Base-by-base conservation (phyloP, 2,329 filamentous ascomycete species). In the Sarocladium oryzae region DNA sequence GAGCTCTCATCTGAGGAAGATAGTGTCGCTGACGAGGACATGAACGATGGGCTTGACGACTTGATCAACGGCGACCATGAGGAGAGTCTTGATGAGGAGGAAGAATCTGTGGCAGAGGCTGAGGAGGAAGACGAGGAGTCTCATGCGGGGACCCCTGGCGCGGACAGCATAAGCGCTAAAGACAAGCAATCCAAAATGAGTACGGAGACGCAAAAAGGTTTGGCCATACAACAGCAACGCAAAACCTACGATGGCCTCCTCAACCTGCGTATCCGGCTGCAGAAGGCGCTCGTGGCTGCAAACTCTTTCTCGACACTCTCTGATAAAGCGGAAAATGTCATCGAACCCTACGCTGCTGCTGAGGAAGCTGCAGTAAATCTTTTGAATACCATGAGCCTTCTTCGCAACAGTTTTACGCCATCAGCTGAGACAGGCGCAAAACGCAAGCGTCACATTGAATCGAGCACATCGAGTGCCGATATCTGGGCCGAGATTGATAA, bases 211-310 rank as follows among this genome's bases (percentile, higher is more conserved):
- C 81, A 85, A 37, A 97, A 97, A 68, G 93, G 93, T 11, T 71
- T 79, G 51, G 92, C 92, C 0, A 88, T 99, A 33, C 92, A 90
- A 60, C 76, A 84, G 52, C 93, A 99, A 69, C 83, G 90, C 49
- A 85, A 85, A 55, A 82, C 85, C 1, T 99, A 96, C 62, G 92
- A 97, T 59, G 82, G 88, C 0, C 79, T 97, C 1, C 78, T 99
- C 28, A 95, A 96, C 69, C 80, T 90, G 13, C 84, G 93, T 18
- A 96, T 99, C 62, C 88, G 92, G 54, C 72, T 99, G 16, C 95
- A 99, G 66, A 97, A 96, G 67, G 89, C 88, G 2, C 71, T 99
- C 13, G 79, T 93, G 15, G 85, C 88, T 0, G 81, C 85, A 23
- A 96, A 96, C 66, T 86, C 89, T 1, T 74, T 95, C 36, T 67